Evolutionary conservation across 2,329 filamentous ascomycete genomes (phyloP), one percentile per base, ranked within the genome.

Genomic region (Tympanopsis confertula): DNA sequence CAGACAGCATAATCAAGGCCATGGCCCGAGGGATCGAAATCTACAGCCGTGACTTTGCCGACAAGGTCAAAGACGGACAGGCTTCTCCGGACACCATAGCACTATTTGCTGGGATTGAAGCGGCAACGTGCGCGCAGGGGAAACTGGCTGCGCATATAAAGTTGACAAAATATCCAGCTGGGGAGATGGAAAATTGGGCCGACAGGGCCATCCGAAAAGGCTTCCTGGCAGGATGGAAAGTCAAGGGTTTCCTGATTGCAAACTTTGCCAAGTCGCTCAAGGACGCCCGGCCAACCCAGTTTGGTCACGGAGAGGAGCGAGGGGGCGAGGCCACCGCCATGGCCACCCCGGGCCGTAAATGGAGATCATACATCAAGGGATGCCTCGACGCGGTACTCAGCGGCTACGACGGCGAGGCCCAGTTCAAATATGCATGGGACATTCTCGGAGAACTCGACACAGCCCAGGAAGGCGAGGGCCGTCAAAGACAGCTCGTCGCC

Each of bases 191-290:
- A 5, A 19, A 35, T 18, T 19, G 17, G 10, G 7, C 10, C 32
- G 4, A 18, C 10, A 35, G 14, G 17, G 51, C 54, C 1, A 58
- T 65, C 47, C 35, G 47, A 4, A 42, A 47, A 4, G 61, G 59
- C 1, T 53, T 61, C 19, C 20, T 63, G 13, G 66, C n/a, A n/a
- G n/a, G 63, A 4, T 71, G 68, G 67, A 62, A 61, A 43, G 45
- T 68, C 19, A 58, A 62, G 38, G 59, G 54, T 3, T 65, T 71
- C 38, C 45, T 71, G 10, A 53, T 55, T 4, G 59, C 49, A 4
- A 53, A 61, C 36, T 53, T 66, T 17, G 47, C 54, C 1, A 43
- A 52, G 4, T 43, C 50, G 1, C 39, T 63, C 14, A 48, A 54
- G 5, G 49, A 51, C 0, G 42, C 58, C 5, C 53, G 52, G 3